Base-by-base conservation (phyloP, 345 rosid species). In the Excoecaria agallocha region DNA sequence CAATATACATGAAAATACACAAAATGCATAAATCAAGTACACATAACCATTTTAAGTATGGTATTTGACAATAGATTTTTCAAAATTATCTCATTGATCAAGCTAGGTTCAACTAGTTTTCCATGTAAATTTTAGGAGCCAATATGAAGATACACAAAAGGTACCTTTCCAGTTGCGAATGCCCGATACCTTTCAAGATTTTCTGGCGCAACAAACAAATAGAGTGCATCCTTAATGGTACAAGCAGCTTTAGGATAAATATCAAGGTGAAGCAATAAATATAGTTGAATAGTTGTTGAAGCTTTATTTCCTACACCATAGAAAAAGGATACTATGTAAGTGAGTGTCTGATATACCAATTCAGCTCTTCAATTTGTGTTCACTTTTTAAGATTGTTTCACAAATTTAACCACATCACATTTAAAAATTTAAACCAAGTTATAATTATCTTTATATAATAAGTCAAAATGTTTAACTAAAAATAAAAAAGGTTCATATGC, bases 281-380 rank as follows among this genome's bases (percentile, higher is more conserved):
- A 95, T 38, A 92, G 98, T 68, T 95, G 96, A 76, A 93, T 83
- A 52, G 97, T 93, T 65, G 92, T 97, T 70, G 99, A 93, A 68
- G 79, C 69, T 84, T 84, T 93, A 79, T 69, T 91, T 72, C 99
- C 99, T 95, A 87, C 35, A 65, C 24, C 51, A 81, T 20, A 61
- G 43, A 72, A 25, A 24, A 65, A 5, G 17, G 39, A 45, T 8
- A 2, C 10, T 35, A 56, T 48, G 25, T 55, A 56, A 22, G 8
- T 6, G 46, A 4, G 6, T 52, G 22, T 54, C n/a, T 6, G 19
- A 54, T 19, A 54, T 17, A 8, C 24, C 6, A 3, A 19, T 54
- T 19, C 58, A 19, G 24, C 4, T 17, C 58, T 54, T 19, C 9
- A 54, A 54, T n/a, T n/a, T n/a, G n/a, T n/a, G n/a, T n/a, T 17